Evolutionary conservation across 208 protist species (phyloP).

Genomic region (Wallacemonas sp.): DNA sequence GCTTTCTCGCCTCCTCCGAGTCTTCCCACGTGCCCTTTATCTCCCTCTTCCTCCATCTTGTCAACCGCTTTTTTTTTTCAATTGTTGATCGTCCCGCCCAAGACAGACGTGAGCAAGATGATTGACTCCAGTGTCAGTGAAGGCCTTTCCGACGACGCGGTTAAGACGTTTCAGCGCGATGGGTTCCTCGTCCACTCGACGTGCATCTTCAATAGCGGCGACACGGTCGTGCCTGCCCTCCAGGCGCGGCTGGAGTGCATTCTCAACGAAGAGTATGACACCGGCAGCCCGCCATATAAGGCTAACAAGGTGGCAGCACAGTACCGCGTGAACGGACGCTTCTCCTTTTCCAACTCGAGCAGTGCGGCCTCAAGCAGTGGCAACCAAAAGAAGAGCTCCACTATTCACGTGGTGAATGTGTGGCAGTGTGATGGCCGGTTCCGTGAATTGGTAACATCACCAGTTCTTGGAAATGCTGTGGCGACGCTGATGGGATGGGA

Average conservation of each 20-base stretch:
- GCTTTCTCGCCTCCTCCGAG: no score
- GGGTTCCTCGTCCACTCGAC: constrained; percentile 8
- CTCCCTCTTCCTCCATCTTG: background rate
- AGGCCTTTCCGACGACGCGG: background rate
- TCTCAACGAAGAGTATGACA: constrained; percentile 17
- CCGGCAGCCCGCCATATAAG: constrained; percentile 17
- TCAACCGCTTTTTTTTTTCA: background rate
- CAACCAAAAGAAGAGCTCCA: constrained; percentile 11
- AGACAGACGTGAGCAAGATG: background rate
- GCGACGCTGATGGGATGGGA: constrained; percentile 35
- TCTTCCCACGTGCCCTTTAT: no score
- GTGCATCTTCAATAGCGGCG: constrained; percentile 5
- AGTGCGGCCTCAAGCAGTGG: background rate
- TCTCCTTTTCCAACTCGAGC: constrained; percentile 11
- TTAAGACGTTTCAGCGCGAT: background rate
- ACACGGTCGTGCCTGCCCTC: background rate
- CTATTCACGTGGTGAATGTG: constrained; percentile 35
- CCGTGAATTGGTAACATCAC: constrained; percentile 18
- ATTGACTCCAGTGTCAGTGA: background rate
- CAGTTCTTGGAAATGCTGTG: constrained; percentile 18
- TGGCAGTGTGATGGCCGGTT: constrained; percentile 23
- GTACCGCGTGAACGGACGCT: background rate
- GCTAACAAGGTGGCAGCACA: constrained; percentile 12
- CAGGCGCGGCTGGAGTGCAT: constrained; percentile 6
- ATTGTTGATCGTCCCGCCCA: no score